Conservation (phyloP, 2,329 filamentous ascomycete species). For the Colletotrichum phormii region DNA sequence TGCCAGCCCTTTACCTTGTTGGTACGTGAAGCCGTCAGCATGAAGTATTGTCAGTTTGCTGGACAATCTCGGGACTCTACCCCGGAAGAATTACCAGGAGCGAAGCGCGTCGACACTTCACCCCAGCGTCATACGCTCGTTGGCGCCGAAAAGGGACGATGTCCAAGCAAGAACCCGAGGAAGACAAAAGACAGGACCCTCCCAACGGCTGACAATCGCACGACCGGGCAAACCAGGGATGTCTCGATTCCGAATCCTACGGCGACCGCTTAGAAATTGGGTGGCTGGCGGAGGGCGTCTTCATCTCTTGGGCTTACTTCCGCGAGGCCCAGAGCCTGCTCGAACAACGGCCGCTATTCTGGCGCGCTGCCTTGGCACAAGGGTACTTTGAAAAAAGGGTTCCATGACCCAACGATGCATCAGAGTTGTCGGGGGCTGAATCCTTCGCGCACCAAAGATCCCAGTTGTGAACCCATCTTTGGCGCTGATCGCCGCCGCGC, state of each 20-base stretch:
- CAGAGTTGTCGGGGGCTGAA: conserved; percentile 5
- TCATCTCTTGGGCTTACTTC: neutral
- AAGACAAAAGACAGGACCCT: no score
- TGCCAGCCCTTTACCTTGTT: neutral
- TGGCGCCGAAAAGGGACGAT: neutral
- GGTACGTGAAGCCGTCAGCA: neutral
- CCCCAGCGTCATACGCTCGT: neutral
- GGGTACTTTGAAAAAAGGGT: neutral
- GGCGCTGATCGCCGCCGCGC: conserved; percentile 8
- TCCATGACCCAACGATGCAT: conserved; percentile 8
- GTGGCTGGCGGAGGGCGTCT: neutral
- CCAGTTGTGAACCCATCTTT: neutral
- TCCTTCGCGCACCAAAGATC: conserved; percentile 16
- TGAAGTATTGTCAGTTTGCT: neutral
- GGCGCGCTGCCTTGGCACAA: neutral
- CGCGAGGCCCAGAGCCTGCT: neutral
- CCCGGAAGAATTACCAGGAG: neutral
- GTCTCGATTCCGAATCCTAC: neutral
- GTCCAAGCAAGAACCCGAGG: neutral
- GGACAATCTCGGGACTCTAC: neutral
- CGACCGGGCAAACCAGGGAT: neutral
- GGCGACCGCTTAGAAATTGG: neutral
- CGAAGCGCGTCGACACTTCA: neutral
- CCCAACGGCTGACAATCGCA: neutral
- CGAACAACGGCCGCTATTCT: neutral